Percentiles rank a stretch among this genome's conserved stretches.
phyloP scores from a whole-genome alignment of 2,329 filamentous ascomycete species.

The Sporothrix sp. region DNA sequence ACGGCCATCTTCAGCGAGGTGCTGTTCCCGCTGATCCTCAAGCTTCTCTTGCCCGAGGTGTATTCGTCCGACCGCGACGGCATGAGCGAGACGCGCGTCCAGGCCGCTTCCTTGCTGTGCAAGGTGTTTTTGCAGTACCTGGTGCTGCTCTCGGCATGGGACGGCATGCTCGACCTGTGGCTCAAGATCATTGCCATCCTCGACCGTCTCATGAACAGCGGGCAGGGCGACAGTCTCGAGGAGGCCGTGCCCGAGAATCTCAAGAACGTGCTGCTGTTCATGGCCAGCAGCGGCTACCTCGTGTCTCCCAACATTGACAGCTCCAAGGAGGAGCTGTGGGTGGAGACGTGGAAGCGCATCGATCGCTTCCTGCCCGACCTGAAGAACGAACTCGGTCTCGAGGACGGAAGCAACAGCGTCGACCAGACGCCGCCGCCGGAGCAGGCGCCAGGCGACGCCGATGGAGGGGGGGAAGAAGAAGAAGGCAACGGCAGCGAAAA shows the following conservation, averaged over 20 bases:
- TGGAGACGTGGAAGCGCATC: constrained; percentile 55
- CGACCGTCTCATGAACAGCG: constrained; percentile 92
- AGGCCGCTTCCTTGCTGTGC: constrained; percentile 81
- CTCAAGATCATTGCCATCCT: constrained; percentile 85
- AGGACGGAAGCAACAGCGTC: constrained; percentile 24
- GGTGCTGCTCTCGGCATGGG: constrained; percentile 72
- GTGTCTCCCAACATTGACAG: constrained; percentile 55
- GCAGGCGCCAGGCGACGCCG: background rate
- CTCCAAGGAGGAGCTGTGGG: constrained; percentile 47
- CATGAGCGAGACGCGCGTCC: constrained; percentile 91
- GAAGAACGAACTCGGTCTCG: constrained; percentile 45
- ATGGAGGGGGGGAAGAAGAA: background rate
- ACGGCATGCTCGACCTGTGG: constrained; percentile 88
- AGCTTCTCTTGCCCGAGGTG: constrained; percentile 85
- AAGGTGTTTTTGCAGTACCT: constrained; percentile 95
- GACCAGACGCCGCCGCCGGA: background rate
- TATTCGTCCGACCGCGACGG: constrained; percentile 83
- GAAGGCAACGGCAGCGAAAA: too few relatives aligned
- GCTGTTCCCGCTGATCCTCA: constrained; percentile 79
- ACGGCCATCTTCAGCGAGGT: constrained; percentile 91
- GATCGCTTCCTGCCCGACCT: constrained; percentile 56
- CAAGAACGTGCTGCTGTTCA: constrained; percentile 92
- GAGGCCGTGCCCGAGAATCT: constrained; percentile 92
- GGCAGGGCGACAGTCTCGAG: constrained; percentile 81
- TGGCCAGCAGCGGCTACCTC: constrained; percentile 81